phyloP scores from a whole-genome alignment of 2,329 filamentous ascomycete species.

The Clonostachys chloroleuca region DNA sequence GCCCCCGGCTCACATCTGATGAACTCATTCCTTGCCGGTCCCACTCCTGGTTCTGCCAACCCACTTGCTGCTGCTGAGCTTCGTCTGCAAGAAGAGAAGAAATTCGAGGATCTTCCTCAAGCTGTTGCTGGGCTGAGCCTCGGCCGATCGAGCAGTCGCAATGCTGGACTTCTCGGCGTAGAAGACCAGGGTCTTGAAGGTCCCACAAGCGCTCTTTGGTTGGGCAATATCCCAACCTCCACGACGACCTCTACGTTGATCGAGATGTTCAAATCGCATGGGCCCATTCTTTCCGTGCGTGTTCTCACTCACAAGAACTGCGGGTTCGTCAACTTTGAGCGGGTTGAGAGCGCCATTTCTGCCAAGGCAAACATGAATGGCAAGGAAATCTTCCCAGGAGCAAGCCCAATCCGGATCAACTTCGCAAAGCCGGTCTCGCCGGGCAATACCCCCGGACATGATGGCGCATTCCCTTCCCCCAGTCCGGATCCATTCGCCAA shows the following conservation, averaged over 20 bases:
- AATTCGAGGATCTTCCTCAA: conserved; percentile 76
- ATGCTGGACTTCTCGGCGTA: conserved; percentile 62
- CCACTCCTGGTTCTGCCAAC: conserved; percentile 61
- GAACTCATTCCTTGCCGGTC: conserved; percentile 70
- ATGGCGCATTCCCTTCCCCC: conserved; percentile 82
- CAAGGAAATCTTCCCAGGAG: conserved; percentile 97
- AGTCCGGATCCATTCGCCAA: conserved; percentile 81
- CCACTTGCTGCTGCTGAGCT: conserved; percentile 74
- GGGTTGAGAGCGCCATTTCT: conserved; percentile 81
- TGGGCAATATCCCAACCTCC: conserved; percentile 94
- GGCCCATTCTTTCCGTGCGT: conserved; percentile 83
- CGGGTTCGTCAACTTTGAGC: conserved; percentile 97
- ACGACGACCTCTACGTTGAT: conserved; percentile 93
- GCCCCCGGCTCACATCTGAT: conserved; percentile 63
- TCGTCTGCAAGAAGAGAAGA: conserved; percentile 67
- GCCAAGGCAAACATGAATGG: conserved; percentile 87
- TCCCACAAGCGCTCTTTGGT: conserved; percentile 91
- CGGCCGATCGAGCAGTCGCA: conserved; percentile 58
- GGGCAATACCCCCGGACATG: conserved; percentile 83
- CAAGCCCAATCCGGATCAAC: conserved; percentile 90
- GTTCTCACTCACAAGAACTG: conserved; percentile 99
- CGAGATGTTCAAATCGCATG: conserved; percentile 93
- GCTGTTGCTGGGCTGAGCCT: conserved; percentile 80
- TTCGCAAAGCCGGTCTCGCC: conserved; percentile 94
- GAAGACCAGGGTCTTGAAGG: conserved; percentile 82